These are phyloP conservation scores for Tricholomella constricta DNA, from an alignment of 768 basidiomycete genomes.

Conservation along the genomic window DNA sequence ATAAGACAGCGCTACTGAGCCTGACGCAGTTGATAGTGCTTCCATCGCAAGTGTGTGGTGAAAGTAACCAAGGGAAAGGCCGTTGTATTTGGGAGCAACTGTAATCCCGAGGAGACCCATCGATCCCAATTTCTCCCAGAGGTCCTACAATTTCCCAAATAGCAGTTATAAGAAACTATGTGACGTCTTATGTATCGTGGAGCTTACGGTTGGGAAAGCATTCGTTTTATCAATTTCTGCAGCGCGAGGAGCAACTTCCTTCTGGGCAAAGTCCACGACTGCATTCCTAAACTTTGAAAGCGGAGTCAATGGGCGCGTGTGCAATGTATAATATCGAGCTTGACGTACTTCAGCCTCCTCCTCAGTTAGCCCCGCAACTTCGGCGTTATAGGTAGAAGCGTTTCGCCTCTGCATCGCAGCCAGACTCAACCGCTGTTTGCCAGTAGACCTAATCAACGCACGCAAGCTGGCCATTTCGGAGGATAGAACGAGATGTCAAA, in stretches of 20 bases:
- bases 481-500: not conserved
- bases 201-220: conserved; percentile 69
- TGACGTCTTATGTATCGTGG: not conserved
- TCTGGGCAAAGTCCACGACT: conserved; percentile 76
- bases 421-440: not conserved
- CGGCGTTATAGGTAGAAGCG: conserved; percentile 68
- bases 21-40: conserved; percentile 86
- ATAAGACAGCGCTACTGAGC: conserved; percentile 89
- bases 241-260: conserved; percentile 84
- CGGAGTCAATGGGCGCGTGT: conserved; percentile 5
- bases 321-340: not conserved
- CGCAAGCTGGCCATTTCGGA: conserved; percentile 15
- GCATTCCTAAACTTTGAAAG: conserved; percentile 75
- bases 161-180: conserved; percentile 5
- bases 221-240: conserved; percentile 86
- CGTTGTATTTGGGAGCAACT: conserved; percentile 78
- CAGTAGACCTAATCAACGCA: conserved; percentile 5
- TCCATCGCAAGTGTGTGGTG: conserved; percentile 95
- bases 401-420: conserved; percentile 24
- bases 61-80: conserved; percentile 81
- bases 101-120: conserved; percentile 95
- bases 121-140: conserved; percentile 86
- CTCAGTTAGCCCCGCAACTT: conserved; percentile 75
- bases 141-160: conserved; percentile 49
- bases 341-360: conserved; percentile 74